phyloP scores from a whole-genome alignment of 2,329 filamentous ascomycete genomes.

The Phyllosticta paracitricarpa region DNA sequence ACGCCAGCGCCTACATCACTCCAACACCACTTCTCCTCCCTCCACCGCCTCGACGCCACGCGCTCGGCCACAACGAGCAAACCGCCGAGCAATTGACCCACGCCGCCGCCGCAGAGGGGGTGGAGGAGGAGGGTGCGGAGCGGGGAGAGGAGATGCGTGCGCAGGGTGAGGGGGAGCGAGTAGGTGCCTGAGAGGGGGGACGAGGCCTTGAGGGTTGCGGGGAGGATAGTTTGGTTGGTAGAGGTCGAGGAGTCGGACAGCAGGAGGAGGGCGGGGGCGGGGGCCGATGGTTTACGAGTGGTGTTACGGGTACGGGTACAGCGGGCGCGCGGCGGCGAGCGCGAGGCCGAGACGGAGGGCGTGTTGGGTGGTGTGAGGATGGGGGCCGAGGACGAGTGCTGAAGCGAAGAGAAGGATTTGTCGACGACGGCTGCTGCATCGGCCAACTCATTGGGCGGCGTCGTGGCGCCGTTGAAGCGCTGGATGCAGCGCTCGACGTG shows the following conservation, averaged over 20 bases:
- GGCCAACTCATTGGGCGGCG: neutral
- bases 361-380: neutral
- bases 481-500: neutral
- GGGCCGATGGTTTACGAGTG: too few relatives aligned
- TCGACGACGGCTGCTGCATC: neutral
- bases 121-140: neutral
- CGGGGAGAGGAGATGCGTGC: neutral
- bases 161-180: neutral
- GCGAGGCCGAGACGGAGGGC: neutral
- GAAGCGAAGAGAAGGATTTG: neutral
- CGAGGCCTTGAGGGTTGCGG: neutral
- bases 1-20: neutral
- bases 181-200: neutral
- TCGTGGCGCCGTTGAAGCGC: neutral
- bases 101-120: neutral
- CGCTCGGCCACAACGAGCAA: neutral
- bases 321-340: neutral
- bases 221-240: neutral
- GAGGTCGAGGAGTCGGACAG: neutral
- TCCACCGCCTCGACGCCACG: neutral
- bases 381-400: neutral
- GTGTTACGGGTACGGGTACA: neutral
- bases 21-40: neutral
- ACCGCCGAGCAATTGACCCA: neutral
- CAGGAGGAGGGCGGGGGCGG: too few relatives aligned